phyloP scores from a whole-genome alignment of 1,139 yeast species.

The Sugiyamaella sp. region DNA sequence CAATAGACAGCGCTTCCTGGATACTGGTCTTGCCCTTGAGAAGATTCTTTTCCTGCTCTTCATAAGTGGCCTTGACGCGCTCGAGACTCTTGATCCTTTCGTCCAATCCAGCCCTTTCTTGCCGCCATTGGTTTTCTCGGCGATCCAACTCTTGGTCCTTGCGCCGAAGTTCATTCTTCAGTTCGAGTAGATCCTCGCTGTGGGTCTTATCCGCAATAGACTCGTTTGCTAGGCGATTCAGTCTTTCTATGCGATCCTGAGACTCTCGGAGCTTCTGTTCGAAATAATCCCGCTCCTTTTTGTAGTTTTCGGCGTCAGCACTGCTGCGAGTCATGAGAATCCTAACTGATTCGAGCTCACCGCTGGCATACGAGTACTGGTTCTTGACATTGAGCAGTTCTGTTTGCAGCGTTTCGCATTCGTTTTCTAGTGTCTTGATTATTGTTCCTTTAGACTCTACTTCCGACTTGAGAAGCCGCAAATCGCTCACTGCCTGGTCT shows the following conservation, averaged over 20 bases:
- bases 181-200: constrained; percentile 26
- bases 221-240: constrained; percentile 26
- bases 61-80: constrained; percentile 31
- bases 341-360: constrained; percentile 28
- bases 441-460: constrained; percentile 13
- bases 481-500: background rate
- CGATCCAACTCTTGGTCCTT: constrained; percentile 25
- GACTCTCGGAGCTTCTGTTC: constrained; percentile 27
- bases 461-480: constrained; percentile 10
- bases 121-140: constrained; percentile 23
- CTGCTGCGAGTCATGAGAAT: constrained; percentile 28
- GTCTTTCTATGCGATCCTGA: constrained; percentile 20
- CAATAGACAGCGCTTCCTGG: constrained; percentile 27
- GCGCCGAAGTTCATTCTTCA: constrained; percentile 24
- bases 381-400: constrained; percentile 13
- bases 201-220: constrained; percentile 24
- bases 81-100: constrained; percentile 28
- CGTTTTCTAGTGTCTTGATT: constrained; percentile 10
- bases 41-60: constrained; percentile 28
- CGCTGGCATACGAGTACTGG: constrained; percentile 9
- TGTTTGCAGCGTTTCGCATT: constrained; percentile 9
- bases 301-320: constrained; percentile 29
- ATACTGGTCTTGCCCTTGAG: constrained; percentile 27
- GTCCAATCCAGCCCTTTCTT: constrained; percentile 27
- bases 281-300: constrained; percentile 30